Conservation (phyloP, 2,329 filamentous ascomycete species). For the Exophiala sp. region DNA sequence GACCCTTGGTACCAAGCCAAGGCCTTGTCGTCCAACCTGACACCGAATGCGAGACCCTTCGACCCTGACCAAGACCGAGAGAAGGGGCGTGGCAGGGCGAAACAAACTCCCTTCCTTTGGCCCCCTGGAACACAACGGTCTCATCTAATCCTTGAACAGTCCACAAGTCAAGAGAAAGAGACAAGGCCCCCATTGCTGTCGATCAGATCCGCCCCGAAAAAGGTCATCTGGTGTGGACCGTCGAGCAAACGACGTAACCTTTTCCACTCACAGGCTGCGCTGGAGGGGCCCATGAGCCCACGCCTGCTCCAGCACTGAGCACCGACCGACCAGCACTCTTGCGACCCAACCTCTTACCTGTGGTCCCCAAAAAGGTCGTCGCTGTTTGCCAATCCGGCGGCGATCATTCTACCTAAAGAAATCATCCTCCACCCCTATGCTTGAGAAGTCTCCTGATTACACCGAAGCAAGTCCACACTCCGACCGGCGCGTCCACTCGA, state of each 20-base stretch:
- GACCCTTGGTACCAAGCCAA: background rate
- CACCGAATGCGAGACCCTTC: background rate
- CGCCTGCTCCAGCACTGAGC: background rate
- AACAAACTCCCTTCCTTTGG: background rate
- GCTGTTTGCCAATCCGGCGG: conserved; percentile 4
- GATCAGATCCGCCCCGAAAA: conserved; percentile 16
- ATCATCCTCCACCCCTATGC: conserved; percentile 3
- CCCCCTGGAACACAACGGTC: conserved; percentile 7
- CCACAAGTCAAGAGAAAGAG: conserved; percentile 10
- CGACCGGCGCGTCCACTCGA: background rate
- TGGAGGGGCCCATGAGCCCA: background rate
- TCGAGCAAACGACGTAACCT: conserved; percentile 7
- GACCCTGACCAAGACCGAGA: background rate
- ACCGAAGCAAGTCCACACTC: background rate
- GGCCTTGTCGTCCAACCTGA: background rate
- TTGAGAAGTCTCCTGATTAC: background rate
- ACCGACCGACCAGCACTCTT: background rate
- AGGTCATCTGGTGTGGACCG: conserved; percentile 5
- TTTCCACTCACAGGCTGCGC: background rate
- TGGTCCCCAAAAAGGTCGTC: background rate
- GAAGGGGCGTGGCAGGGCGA: background rate
- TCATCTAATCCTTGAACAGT: conserved; percentile 12
- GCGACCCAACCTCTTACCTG: background rate
- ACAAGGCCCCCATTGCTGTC: conserved; percentile 9
- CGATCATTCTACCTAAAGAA: conserved; percentile 15